phyloP scores from a whole-genome alignment of 768 basidiomycete genomes.

The Macrolepiota dolichaula region DNA sequence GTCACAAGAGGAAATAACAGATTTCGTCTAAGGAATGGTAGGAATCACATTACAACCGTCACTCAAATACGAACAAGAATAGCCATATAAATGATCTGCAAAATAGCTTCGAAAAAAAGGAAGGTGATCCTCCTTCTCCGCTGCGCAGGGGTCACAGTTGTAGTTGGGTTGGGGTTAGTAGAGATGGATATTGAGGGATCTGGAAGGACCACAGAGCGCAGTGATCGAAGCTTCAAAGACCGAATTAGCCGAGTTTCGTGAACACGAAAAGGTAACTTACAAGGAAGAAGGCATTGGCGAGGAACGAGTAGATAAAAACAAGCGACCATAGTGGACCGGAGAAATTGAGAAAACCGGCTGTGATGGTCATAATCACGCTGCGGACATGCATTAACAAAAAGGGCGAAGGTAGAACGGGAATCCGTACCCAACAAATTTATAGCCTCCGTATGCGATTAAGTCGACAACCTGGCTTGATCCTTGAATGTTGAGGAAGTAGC shows the following conservation, averaged over 20 bases:
- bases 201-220: slow-evolving; percentile 88
- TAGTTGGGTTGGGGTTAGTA: slow-evolving; percentile 32
- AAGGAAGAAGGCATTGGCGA: slow-evolving; percentile 92
- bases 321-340: slow-evolving; percentile 61
- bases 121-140: slow-evolving; percentile 85
- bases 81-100: slow-evolving; percentile 85
- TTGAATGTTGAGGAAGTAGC: slow-evolving; percentile 88
- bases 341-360: slow-evolving; percentile 63
- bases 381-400: slow-evolving; percentile 19
- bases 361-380: slow-evolving; percentile 83
- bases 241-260: not conserved
- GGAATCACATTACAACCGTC: no score
- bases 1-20: not conserved
- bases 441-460: slow-evolving; percentile 89
- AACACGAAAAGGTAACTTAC: slow-evolving; percentile 41
- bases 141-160: slow-evolving; percentile 65
- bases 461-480: slow-evolving; percentile 71
- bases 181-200: slow-evolving; percentile 52
- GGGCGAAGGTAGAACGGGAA: not conserved
- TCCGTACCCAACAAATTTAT: slow-evolving; percentile 91
- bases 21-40: no score
- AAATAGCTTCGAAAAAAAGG: slow-evolving; percentile 80
- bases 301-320: slow-evolving; percentile 81
- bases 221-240: slow-evolving; percentile 74
- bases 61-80: slow-evolving; percentile 58